Conservation (phyloP, 2,329 filamentous ascomycete species). For the Fusarium sambucinum region DNA sequence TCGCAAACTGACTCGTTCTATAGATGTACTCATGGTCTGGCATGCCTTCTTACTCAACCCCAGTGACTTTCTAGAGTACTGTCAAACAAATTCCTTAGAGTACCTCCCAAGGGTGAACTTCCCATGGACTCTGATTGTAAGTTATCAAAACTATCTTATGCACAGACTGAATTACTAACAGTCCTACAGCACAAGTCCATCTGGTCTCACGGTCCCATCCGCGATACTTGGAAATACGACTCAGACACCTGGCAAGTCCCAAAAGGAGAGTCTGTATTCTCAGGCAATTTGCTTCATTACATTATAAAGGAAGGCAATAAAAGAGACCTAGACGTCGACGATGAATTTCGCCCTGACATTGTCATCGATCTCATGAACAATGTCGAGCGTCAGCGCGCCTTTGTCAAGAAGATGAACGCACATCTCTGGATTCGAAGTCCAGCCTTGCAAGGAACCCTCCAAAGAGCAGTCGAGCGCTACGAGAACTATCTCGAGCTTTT, state of each 20-base stretch:
- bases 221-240: constrained; percentile 21
- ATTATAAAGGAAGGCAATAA: constrained; percentile 19
- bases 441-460: constrained; percentile 50
- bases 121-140: constrained; percentile 35
- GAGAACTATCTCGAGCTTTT: constrained; percentile 53
- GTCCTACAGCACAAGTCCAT: constrained; percentile 27
- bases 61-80: constrained; percentile 25
- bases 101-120: constrained; percentile 23
- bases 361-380: constrained; percentile 19
- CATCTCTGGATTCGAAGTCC: constrained; percentile 56
- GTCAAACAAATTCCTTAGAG: neutral
- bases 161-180: neutral
- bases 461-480: constrained; percentile 54
- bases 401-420: constrained; percentile 55
- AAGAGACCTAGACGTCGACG: neutral
- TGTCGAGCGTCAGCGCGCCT: constrained; percentile 51
- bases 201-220: constrained; percentile 27
- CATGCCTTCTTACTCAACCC: constrained; percentile 41
- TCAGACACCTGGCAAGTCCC: constrained; percentile 9
- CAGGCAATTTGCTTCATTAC: constrained; percentile 5
- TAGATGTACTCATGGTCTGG: constrained; percentile 41
- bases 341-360: neutral
- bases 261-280: neutral
- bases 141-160: neutral
- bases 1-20: neutral